A percentile compares a stretch with the other conserved stretches of the same genome.
Evolutionary conservation across 148 eudicot genomes (phyloP).

Genomic region (Rhododendron henanense): DNA sequence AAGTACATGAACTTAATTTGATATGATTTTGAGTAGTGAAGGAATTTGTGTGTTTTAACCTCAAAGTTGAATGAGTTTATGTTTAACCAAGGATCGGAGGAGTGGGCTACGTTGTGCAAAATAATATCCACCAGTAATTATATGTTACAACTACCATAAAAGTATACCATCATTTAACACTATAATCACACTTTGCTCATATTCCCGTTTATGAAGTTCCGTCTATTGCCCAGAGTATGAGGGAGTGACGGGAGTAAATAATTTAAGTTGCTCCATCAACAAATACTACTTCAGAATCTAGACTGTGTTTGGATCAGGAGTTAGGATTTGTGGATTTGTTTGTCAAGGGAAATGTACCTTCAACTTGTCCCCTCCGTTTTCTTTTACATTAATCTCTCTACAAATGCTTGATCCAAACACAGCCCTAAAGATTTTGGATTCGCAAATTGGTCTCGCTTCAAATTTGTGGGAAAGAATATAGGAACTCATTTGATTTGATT

Average conservation of each 20-base stretch:
- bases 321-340: not conserved
- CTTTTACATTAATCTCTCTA: not conserved
- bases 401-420: not conserved
- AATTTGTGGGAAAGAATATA: not conserved
- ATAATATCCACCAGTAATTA: not conserved
- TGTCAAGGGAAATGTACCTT: not conserved
- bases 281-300: not conserved
- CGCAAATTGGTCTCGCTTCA: not conserved
- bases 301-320: not conserved
- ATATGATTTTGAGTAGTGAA: not conserved
- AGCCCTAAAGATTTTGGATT: not conserved
- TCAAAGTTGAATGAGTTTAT: not conserved
- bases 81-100: not conserved
- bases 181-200: not conserved
- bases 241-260: not conserved
- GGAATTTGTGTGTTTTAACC: not conserved
- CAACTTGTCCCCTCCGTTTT: not conserved
- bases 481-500: not conserved
- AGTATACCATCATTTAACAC: not conserved
- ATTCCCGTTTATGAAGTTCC: not conserved
- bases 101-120: not conserved
- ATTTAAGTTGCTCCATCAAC: not conserved
- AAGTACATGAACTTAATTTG: not conserved
- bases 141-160: not conserved
- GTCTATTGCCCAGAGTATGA: not conserved